Conservation (phyloP, 257 asterid genomes). For the Asclepias syriaca region DNA sequence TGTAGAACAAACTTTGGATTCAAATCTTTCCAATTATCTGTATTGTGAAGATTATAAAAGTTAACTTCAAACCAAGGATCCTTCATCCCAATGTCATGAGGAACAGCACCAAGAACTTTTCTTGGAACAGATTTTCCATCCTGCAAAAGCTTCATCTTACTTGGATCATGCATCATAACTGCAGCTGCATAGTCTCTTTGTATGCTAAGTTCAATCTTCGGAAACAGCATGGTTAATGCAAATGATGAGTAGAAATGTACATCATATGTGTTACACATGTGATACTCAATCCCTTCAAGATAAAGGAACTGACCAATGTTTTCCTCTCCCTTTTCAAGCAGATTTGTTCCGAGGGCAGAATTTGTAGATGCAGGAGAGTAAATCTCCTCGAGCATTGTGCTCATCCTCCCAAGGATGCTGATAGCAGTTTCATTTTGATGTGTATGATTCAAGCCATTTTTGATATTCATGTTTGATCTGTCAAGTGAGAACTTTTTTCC, state of each 20-base stretch:
- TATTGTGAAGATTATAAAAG: conserved; percentile 66
- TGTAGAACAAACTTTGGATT: conserved; percentile 94
- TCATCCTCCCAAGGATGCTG: conserved; percentile 76
- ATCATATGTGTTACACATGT: conserved; percentile 90
- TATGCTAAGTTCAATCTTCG: conserved; percentile 83
- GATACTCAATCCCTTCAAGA: conserved; percentile 93
- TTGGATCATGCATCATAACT: conserved; percentile 96
- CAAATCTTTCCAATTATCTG: conserved; percentile 96
- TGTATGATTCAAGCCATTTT: conserved; percentile 15
- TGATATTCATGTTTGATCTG: conserved; percentile 30
- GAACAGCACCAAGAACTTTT: conserved; percentile 92
- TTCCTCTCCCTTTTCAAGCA: conserved; percentile 76
- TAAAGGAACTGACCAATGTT: conserved; percentile 90
- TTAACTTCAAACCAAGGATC: conserved; percentile 98
- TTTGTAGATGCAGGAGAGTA: conserved; percentile 50
- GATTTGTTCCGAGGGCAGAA: conserved; percentile 70
- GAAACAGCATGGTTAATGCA: conserved; percentile 69
- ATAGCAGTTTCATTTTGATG: conserved; percentile 57
- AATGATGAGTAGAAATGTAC: conserved; percentile 93
- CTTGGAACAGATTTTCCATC: conserved; percentile 65
- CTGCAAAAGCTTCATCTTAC: conserved; percentile 44
- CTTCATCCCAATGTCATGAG: conserved; percentile 92
- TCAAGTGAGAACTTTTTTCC: conserved; percentile 58
- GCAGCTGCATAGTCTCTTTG: conserved; percentile 96
- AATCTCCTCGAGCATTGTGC: conserved; percentile 53